Evolutionary conservation across 352 stramenopile genomes (phyloP).

Genomic region (Phytophthora litchii): DNA sequence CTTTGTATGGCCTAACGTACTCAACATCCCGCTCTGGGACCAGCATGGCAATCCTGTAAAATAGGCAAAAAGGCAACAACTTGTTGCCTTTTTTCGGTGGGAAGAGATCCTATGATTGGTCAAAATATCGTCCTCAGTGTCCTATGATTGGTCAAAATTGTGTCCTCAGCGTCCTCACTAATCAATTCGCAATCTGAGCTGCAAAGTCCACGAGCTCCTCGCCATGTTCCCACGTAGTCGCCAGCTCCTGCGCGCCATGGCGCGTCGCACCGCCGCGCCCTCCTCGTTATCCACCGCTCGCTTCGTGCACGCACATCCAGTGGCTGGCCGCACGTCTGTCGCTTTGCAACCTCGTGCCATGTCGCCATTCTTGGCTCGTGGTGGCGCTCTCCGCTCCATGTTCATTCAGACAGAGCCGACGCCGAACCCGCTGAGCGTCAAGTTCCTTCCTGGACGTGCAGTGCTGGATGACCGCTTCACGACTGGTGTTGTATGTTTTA

Average conservation of each 20-base stretch:
- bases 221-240: constrained; percentile 36
- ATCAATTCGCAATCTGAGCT: constrained; percentile 22
- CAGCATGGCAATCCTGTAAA: constrained; percentile 33
- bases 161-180: not conserved
- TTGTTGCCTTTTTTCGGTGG: constrained; percentile 13
- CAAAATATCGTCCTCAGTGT: constrained; percentile 2
- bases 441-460: constrained; percentile 95
- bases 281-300: constrained; percentile 9
- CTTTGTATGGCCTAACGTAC: constrained; percentile 79
- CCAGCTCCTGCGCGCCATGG: constrained; percentile 34
- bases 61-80: constrained; percentile 6
- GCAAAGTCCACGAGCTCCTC: constrained; percentile 9
- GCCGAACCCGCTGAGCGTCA: constrained; percentile 98
- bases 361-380: constrained; percentile 37
- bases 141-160: constrained; percentile 14
- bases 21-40: constrained; percentile 76
- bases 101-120: constrained; percentile 1
- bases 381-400: constrained; percentile 83
- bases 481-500: constrained; percentile 59
- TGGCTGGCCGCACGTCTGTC: not conserved
- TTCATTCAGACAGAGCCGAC: constrained; percentile 99
- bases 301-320: constrained; percentile 20
- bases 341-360: not conserved
- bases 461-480: constrained; percentile 92
- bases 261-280: constrained; percentile 24